Conservation (phyloP, 306 rosid genomes). For the Abrus precatorius region DNA sequence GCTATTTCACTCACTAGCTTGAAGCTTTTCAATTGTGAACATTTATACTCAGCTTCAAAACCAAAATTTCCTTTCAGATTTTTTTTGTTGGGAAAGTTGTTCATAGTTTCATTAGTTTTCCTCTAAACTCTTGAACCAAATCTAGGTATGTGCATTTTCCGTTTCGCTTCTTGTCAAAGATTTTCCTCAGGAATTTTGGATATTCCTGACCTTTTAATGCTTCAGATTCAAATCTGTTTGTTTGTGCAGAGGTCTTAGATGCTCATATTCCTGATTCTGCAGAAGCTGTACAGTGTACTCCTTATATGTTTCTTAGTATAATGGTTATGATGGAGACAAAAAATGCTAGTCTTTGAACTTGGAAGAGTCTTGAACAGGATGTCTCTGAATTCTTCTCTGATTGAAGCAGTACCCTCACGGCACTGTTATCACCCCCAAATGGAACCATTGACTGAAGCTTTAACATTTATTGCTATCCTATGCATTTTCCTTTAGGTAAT, state of each 20-base stretch:
- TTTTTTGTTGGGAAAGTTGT: not conserved
- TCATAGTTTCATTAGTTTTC: not conserved
- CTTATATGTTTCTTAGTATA: slow-evolving; percentile 16
- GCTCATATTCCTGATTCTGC: slow-evolving; percentile 15
- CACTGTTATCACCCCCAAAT: not conserved
- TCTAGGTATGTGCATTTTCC: not conserved
- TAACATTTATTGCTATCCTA: not conserved
- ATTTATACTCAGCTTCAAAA: not conserved
- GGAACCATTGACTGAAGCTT: not conserved
- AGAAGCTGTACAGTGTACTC: slow-evolving; percentile 5
- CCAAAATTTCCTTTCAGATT: not conserved
- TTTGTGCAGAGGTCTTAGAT: not conserved
- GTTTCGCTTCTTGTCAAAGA: slow-evolving; percentile 20
- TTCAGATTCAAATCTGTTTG: slow-evolving; percentile 8
- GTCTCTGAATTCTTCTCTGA: slow-evolving; percentile 22
- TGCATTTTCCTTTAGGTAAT: slow-evolving; percentile 35
- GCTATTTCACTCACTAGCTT: not conserved
- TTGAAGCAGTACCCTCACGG: slow-evolving; percentile 27
- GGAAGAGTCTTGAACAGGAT: slow-evolving; percentile 37
- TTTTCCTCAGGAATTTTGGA: not conserved
- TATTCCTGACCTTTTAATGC: slow-evolving; percentile 21
- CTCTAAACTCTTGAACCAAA: not conserved
- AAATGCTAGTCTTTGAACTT: slow-evolving; percentile 35
- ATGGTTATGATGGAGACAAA: slow-evolving; percentile 42
- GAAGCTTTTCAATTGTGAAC: slow-evolving; percentile 8